Base-by-base conservation (phyloP, 2,329 filamentous ascomycete genomes). In the Cordyceps farinosa region DNA sequence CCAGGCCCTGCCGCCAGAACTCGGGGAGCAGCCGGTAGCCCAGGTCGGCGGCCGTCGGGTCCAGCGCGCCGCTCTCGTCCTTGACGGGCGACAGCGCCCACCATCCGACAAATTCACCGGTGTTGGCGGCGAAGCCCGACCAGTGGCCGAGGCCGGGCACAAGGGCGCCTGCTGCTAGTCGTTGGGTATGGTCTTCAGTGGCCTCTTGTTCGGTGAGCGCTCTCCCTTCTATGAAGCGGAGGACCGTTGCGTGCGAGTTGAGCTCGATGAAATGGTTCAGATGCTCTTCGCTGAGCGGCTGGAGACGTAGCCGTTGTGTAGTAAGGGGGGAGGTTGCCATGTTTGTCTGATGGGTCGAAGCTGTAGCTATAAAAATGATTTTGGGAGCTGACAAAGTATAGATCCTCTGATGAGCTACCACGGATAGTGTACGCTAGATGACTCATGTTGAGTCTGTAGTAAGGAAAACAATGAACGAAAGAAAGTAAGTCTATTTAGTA, bases 81-180 rank as follows among this genome's bases (percentile, higher is more conserved):
- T 52, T 69, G 61, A 59, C 56, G n/a, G 66, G 64, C 1, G 69
- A 70, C 5, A 73, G 50, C 30, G 71, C 65, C 70, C 71, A 73
- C 70, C 70, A 72, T 22, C 72, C 72, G 50, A 73, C 68, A 60
- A 73, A 73, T 13, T 72, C 65, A n/a, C 67, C 70, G n/a, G 15
- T 50, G 15, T 54, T 29, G 6, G 34, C 8, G 6, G n/a, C 6
- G 60, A 48, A 62, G 1, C 60, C 60, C 2, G 51, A 51, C 60
- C 60, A 62, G 17, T 36, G 15, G 5, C 60, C 60, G 2, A 62
- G 50, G 5, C 60, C 60, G 1, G 60, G 50, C 9, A 55, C 32
- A 10, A 32, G 27, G 2, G 15, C 27, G 17, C 17, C 51, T 4
- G 40, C n/a, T 2, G 17, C n/a, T 9, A 62, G 6, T 38, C 51